Base-by-base conservation (phyloP, 345 rosid species). In the Eucalyptus leucophloia region DNA sequence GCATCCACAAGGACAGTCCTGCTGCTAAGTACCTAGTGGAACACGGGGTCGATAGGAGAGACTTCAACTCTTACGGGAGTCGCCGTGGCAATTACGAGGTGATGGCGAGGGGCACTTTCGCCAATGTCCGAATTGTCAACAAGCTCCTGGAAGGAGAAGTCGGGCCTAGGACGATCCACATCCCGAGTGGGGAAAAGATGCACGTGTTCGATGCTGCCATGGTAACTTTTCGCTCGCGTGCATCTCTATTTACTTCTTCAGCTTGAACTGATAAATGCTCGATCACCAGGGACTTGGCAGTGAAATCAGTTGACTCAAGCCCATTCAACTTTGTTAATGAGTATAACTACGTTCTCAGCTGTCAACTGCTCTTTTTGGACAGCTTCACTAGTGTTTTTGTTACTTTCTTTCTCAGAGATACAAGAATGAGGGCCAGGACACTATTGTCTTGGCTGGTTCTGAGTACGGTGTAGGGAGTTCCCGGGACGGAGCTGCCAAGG, bases 401-500 rank as follows among this genome's bases (percentile, higher is more conserved):
- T 72, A 21, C 28, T 12, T 72, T 37, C 28, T 72, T 72, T 72
- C 45, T 37, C 97, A 95, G 99, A 96, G 92, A 91, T 95, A 95
- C 96, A 95, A 93, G 93, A 92, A 91, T 51, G 96, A 95, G 90
- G 97, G 97, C 34, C 95, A 91, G 3, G 95, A 93, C 86, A 97
- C 97, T 32, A 87, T 96, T 72, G 94, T 97, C 87, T 93, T 97
- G 95, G 98, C 98, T 58, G 98, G 99, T 89, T 96, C 97, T 12
- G 99, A 97, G 92, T 95, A 96, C 90, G 98, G 99, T 62, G 94
- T 98, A 91, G 98, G 99, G 91, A 97, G 98, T 92, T 97, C 99
- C 89, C 97, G 97, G 54, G 99, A 96, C 88, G 96, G 99, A 98
- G 99, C 99, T 90, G 99, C 99, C 50, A 97, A 97, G 96, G 99